Evolutionary conservation across 495 filamentous ascomycete genomes (phyloP).

Genomic region (Cryomyces minteri): DNA sequence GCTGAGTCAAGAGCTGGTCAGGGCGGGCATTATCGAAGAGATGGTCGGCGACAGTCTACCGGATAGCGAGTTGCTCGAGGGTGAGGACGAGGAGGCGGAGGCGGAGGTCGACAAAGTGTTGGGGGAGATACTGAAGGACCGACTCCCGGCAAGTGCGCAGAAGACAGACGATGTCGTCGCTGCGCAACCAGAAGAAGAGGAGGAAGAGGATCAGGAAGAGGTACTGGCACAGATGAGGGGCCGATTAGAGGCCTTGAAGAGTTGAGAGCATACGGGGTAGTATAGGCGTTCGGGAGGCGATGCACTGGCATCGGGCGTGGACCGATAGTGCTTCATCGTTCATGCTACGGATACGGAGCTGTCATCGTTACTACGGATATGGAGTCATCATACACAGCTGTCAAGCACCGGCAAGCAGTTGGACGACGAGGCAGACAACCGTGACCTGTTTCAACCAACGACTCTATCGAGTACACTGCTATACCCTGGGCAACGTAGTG

Average conservation of each 20-base stretch:
- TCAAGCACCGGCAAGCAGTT: too few species aligned
- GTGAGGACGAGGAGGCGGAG: conserved; percentile 78
- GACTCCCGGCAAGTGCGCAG: conserved; percentile 44
- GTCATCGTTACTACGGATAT: too few species aligned
- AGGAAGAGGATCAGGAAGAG: conserved; percentile 69
- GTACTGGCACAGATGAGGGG: conserved; percentile 89
- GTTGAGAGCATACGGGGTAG: conserved; percentile 27
- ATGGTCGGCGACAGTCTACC: conserved; percentile 80
- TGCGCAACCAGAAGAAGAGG: conserved; percentile 39
- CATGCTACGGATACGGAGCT: too few species aligned
- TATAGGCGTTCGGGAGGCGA: too few species aligned
- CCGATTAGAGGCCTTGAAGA: conserved; percentile 77
- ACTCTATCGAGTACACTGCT: too few species aligned
- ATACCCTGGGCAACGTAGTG: too few species aligned
- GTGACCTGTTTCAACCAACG: too few species aligned
- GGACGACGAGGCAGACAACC: too few species aligned
- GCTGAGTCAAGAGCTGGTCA: conserved; percentile 71
- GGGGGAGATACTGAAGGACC: conserved; percentile 71
- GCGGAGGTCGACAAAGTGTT: conserved; percentile 84
- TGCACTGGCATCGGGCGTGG: too few species aligned
- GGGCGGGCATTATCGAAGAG: conserved; percentile 94
- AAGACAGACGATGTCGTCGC: conserved; percentile 20
- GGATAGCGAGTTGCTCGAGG: conserved; percentile 48
- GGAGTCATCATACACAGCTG: too few species aligned
- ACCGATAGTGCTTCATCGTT: too few species aligned